Evolutionary conservation across 2,329 filamentous ascomycete genomes (phyloP).

Genomic region (Phaeosphaeria sp.): DNA sequence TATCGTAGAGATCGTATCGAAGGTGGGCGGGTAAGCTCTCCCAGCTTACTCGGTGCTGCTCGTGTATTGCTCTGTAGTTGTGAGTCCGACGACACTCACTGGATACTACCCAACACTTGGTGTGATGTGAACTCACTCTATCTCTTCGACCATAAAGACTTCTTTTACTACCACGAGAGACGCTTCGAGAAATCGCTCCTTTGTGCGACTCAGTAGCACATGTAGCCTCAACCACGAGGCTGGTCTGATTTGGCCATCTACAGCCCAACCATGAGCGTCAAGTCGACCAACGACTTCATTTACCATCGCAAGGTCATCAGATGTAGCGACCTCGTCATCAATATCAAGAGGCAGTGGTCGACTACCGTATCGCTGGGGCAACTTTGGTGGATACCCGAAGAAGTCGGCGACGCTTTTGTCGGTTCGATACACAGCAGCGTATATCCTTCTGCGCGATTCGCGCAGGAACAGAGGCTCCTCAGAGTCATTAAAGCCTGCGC

Average conservation of each 20-base stretch:
- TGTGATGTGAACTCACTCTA: no score
- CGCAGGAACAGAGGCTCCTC: slow-evolving; percentile 39
- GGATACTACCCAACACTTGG: no score
- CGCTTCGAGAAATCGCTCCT: no score
- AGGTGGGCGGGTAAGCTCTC: slow-evolving; percentile 37
- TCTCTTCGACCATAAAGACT: no score
- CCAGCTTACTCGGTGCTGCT: slow-evolving; percentile 36
- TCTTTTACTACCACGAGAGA: no score
- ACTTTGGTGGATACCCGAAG: slow-evolving; percentile 45
- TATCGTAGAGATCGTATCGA: slow-evolving; percentile 40
- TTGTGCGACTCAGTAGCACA: no score
- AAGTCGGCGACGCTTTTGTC: slow-evolving; percentile 45
- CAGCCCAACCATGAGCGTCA: no score
- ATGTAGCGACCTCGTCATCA: slow-evolving; percentile 33
- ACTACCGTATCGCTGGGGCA: slow-evolving; percentile 42
- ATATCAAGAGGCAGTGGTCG: slow-evolving; percentile 41
- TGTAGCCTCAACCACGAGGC: no score
- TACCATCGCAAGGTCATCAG: slow-evolving; percentile 31
- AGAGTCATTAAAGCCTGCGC: slow-evolving; percentile 18
- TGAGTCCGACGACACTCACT: slow-evolving; percentile 4
- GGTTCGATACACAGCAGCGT: slow-evolving; percentile 36
- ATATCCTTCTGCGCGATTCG: slow-evolving; percentile 38
- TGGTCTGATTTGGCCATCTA: no score
- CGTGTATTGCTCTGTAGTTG: slow-evolving; percentile 31
- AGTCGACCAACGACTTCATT: slow-evolving; percentile 7